Percentiles rank a stretch among this genome's conserved stretches.
Evolutionary conservation across 1,284 basidiomycete species (phyloP).

Genomic region (Ganoderma leucocontextum): DNA sequence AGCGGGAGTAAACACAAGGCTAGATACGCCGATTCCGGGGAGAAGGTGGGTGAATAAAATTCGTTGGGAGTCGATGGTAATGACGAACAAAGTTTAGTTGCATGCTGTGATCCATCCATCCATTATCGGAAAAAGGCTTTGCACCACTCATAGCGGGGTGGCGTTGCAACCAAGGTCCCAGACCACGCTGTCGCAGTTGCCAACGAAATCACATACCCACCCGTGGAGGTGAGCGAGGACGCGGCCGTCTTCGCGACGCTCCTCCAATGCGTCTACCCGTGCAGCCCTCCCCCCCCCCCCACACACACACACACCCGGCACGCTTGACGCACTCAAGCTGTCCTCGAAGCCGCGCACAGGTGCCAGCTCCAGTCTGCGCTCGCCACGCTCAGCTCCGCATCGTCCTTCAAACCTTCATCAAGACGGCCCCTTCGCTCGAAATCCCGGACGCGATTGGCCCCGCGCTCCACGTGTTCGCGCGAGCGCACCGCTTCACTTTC

Average conservation of each 20-base stretch:
- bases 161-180: constrained; percentile 17
- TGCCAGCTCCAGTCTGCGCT: constrained; percentile 19
- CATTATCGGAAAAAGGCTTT: too few species aligned
- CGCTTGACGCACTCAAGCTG: constrained; percentile 13
- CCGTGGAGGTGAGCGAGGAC: constrained; percentile 46
- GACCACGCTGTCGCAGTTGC: not conserved
- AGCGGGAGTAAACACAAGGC: not conserved
- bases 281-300: constrained; percentile 32
- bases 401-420: constrained; percentile 11
- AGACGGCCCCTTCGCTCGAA: not conserved
- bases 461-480: constrained; percentile 43
- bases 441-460: constrained; percentile 19
- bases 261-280: constrained; percentile 49
- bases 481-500: constrained; percentile 37
- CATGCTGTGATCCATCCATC: not conserved
- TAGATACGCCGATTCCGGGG: not conserved
- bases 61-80: not conserved
- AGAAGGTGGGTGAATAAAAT: not conserved
- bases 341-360: constrained; percentile 24
- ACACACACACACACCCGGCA: not conserved
- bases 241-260: constrained; percentile 42
- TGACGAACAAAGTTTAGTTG: not conserved
- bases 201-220: constrained; percentile 1
- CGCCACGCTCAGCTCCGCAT: constrained; percentile 16
- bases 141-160: too few species aligned